Evolutionary conservation across 176 grass and related monocot species (phyloP), one percentile per base, ranked within the genome.

Genomic region (Juncus effusus): DNA sequence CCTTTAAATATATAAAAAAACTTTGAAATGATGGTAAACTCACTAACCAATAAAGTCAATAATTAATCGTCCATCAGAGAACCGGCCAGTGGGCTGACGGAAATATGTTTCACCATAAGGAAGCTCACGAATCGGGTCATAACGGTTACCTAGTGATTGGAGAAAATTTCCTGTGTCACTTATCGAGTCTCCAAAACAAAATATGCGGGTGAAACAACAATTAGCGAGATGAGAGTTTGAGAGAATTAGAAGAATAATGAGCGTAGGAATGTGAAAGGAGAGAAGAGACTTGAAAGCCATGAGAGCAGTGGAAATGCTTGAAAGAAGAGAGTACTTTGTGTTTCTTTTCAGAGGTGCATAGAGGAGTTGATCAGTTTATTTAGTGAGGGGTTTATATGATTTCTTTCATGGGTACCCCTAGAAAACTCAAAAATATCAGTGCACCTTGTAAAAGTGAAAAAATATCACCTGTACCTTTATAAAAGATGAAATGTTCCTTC

Each of bases 101-200:
- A 87, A 95, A 81, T 79, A 95, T 0, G 91, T 90, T 69, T 40
- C 67, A 14, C 91, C 91, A 7, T 90, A 95, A 7, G 90, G 90
- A 39, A 67, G 71, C 39, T 74, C 36, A 19, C 83, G 63, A 73
- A 63, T 66, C 0, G 72, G 67, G 72, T 50, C 73, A 2, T 51
- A 65, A 54, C 13, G 40, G 6, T 15, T 50, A 1, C 68, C 74
- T 47, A 69, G 65, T 13, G 77, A 68, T 10, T 6, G 53, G 13
- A 95, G 59, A 6, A 60, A 86, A 81, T 95, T 95, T 19, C 90
- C 90, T 5, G 90, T 95, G 81, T 95, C 86, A 2, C 86, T 79
- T 54, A 90, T 76, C 58, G 86, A 95, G 78, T 95, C 86, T 19
- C 90, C 90, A 78, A 95, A 95, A 72, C 86, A 84, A 76, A 87